A percentile compares a stretch with the other conserved stretches of the same genome.
Evolutionary conservation across 2,329 filamentous ascomycete genomes (phyloP).

Genomic region (Fusarium sp.): DNA sequence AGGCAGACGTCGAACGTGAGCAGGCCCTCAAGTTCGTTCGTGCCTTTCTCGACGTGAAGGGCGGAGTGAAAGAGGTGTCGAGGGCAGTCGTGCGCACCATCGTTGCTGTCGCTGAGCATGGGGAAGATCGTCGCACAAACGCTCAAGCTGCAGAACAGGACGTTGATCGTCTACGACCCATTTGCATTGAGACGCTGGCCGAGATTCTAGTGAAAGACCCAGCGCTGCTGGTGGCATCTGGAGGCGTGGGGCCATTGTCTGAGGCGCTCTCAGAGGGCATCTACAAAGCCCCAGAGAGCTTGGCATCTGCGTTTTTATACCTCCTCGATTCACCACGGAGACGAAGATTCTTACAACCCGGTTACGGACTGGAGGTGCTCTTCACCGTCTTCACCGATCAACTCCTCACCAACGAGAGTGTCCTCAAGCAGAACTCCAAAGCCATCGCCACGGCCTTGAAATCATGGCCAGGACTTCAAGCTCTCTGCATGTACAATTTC

Average conservation of each 20-base stretch:
- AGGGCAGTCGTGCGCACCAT: slow-evolving; percentile 89
- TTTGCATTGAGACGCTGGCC: slow-evolving; percentile 91
- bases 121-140: slow-evolving; percentile 86
- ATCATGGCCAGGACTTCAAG: slow-evolving; percentile 93
- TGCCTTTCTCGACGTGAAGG: slow-evolving; percentile 95
- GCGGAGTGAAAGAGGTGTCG: slow-evolving; percentile 88
- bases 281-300: slow-evolving; percentile 91
- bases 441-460: slow-evolving; percentile 93
- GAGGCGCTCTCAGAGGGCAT: slow-evolving; percentile 90
- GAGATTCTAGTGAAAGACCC: slow-evolving; percentile 93
- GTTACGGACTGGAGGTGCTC: slow-evolving; percentile 88
- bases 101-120: slow-evolving; percentile 89
- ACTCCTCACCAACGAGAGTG: slow-evolving; percentile 66
- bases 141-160: slow-evolving; percentile 75
- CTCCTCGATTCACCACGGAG: slow-evolving; percentile 86
- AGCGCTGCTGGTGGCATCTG: slow-evolving; percentile 81
- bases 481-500: slow-evolving; percentile 88
- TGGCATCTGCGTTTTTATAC: slow-evolving; percentile 89
- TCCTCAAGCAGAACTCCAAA: slow-evolving; percentile 87
- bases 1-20: slow-evolving; percentile 96
- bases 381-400: slow-evolving; percentile 96
- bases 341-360: slow-evolving; percentile 85
- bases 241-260: slow-evolving; percentile 88
- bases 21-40: slow-evolving; percentile 97
- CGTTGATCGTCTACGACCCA: slow-evolving; percentile 87